Evolutionary conservation across 1,139 yeast species (phyloP), one percentile per base, ranked within the genome.

Genomic region (Saccharomyces hybrid): DNA sequence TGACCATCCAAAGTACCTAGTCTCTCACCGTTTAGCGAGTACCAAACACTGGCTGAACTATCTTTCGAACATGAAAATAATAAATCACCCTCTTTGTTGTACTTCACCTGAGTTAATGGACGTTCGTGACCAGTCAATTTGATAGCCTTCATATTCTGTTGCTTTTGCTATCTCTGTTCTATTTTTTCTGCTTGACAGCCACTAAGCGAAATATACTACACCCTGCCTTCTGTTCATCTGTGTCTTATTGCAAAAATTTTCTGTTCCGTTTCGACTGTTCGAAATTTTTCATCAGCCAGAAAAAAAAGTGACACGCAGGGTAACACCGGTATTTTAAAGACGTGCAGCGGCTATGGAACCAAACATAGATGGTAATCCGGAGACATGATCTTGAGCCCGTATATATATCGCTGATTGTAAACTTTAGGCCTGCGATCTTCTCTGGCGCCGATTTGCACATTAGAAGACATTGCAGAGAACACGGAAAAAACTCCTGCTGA

Each of bases 1-100:
- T 93, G 99, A 16, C 90, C 90, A 58, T 81, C 83, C 63, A 89
- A 82, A 56, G 99, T 93, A 52, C 99, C 99, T 58, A 95, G 75
- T 73, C 99, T 83, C 75, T 95, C 99, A 65, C 99, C 99, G 70
- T 91, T 93, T 61, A 88, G 86, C 28, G 97, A 82, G 73, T 81
- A 93, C 98, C 98, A 95, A 59, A 91, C 86, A 55, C 90, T 84
- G n/a, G 93, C 95, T 50, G 78, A 78, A 66, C 81, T 81, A 80
- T 91, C 99, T 73, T 95, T 90, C 65, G 97, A 91, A 48, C 89
- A 93, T 9, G 97, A 84, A 72, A 95, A 87, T 59, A 95, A 80
- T 64, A 95, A 76, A 72, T 95, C 99, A 51, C 99, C 99, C 68
- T 95, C 98, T 62, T 84, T 80, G 79, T 91, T 93, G 77, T 84